Evolutionary conservation across 2,329 filamentous ascomycete species (phyloP).

Genomic region (Aspergillus sojae): DNA sequence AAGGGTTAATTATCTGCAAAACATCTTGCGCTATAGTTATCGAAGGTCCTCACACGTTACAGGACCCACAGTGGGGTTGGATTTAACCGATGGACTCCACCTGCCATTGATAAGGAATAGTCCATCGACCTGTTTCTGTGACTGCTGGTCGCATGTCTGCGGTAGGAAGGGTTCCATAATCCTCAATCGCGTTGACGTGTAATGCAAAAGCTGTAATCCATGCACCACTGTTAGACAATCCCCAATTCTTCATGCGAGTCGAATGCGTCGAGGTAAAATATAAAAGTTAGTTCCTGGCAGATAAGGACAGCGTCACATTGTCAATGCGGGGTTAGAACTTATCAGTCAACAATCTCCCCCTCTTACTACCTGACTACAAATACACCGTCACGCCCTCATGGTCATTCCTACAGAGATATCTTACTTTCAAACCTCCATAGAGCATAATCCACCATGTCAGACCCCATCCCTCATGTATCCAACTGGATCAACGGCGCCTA

Average conservation of each 20-base stretch:
- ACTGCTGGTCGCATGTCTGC: no score
- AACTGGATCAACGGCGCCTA: constrained; percentile 36
- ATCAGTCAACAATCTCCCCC: neutral
- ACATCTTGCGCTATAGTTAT: no score
- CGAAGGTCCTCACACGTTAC: neutral
- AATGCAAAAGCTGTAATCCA: neutral
- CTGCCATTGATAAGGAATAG: neutral
- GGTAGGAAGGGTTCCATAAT: neutral
- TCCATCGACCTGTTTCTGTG: neutral
- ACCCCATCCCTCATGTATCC: constrained; percentile 24
- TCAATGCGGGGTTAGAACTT: neutral
- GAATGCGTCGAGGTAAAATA: no score
- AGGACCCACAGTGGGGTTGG: neutral
- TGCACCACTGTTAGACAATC: neutral
- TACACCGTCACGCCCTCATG: neutral
- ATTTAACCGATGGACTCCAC: no score
- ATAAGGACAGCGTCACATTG: neutral
- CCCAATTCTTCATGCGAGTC: neutral
- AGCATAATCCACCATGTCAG: neutral
- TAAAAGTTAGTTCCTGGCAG: neutral
- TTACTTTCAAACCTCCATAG: neutral
- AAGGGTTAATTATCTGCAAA: no score
- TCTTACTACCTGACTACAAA: neutral
- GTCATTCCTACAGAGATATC: neutral
- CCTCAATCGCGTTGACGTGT: no score